These are phyloP conservation scores for Melaleuca quinquenervia DNA, from an alignment of 345 rosid genomes.

Conservation along the genomic window DNA sequence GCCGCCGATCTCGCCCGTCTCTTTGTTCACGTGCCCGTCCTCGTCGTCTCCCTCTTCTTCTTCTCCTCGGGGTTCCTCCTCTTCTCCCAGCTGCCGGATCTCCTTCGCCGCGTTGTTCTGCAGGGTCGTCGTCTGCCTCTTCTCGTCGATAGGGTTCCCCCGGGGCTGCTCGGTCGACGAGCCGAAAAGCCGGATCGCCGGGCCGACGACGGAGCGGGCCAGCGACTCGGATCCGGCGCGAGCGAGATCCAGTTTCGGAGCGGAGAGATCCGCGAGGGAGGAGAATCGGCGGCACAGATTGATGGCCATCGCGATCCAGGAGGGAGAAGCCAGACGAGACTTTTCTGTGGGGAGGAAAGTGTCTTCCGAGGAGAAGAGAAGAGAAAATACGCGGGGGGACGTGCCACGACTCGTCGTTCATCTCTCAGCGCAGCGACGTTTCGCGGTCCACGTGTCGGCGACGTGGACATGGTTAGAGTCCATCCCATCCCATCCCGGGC, in stretches of 20 bases:
- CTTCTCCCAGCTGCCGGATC: not conserved
- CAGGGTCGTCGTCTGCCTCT: not conserved
- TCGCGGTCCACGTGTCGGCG: not conserved
- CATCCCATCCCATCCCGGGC: not conserved
- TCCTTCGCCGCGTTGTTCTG: constrained; percentile 10
- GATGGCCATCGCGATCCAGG: constrained; percentile 18
- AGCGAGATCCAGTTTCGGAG: not conserved
- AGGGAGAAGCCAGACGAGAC: not conserved
- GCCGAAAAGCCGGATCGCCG: not conserved
- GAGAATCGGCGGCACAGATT: constrained; percentile 18
- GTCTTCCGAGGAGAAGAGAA: not conserved
- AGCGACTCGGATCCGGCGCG: not conserved
- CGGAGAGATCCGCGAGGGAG: not conserved
- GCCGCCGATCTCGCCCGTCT: constrained; percentile 81
- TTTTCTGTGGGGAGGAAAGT: not conserved
- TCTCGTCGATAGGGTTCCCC: not conserved
- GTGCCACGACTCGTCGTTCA: not conserved
- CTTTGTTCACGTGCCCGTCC: constrained; percentile 36
- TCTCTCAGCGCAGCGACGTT: not conserved
- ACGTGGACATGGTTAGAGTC: not conserved
- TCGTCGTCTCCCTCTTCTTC: constrained; percentile 21
- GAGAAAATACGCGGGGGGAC: not conserved
- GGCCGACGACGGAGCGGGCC: not conserved
- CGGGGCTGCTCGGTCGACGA: not conserved
- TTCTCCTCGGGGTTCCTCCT: constrained; percentile 1